Base-by-base conservation (phyloP, 768 basidiomycete genomes). In the Hericium coralloides region DNA sequence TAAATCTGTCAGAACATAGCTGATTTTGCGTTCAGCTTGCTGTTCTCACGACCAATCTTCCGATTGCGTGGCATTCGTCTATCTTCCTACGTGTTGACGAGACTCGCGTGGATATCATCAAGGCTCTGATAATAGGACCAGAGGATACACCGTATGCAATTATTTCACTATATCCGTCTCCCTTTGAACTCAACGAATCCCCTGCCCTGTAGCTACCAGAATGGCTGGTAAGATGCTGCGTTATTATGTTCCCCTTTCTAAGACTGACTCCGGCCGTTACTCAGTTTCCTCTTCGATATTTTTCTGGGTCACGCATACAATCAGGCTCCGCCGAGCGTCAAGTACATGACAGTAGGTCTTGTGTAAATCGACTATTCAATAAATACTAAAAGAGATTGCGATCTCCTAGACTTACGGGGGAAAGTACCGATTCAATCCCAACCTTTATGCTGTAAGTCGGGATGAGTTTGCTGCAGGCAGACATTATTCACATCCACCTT, bases 81-180 rank as follows among this genome's bases (percentile, higher is more conserved):
- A 86, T 98, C 61, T 97, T 95, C 73, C 72, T 98, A 57, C 81
- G 89, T 53, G 93, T 95, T 4, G 95, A 98, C 67, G 95, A 97
- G 73, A 85, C 81, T 15, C 83, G 93, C 12, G 91, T 94, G 14
- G 93, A 94, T 66, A 79, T 95, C 49, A 92, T 95, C 70, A 95
- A 95, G 66, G 89, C 88, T n/a, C 70, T 92, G 18, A 90, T 92
- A 60, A 91, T 89, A 20, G 95, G 94, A 1, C 94, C 94, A 10
- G 91, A 94, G 75, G 92, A 89, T 53, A 95, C 94, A 43, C 94
- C 94, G 83, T 95, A 75, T 67, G 86, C 76, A 47, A 22, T 55
- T 4, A 22, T 59, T 38, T 38, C 45, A 31, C 41, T 51, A 6
- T 9, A 31, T 31, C 31, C 7, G 31, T 31, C 31, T 31, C 31